phyloP scores from a whole-genome alignment of 2,329 filamentous ascomycete genomes.

The Periconia digitata region DNA sequence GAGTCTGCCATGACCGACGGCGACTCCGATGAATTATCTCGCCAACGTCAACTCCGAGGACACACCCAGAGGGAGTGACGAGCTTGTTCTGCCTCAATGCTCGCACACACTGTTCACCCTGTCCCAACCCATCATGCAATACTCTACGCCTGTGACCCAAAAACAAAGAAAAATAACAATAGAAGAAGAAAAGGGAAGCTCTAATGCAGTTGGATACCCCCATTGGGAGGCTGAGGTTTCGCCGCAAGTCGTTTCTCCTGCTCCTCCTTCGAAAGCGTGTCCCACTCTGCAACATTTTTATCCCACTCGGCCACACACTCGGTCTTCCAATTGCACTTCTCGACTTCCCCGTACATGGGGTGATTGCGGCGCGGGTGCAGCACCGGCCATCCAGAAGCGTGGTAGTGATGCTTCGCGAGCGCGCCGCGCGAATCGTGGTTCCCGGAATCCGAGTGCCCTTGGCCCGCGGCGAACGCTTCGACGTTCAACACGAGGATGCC shows the following conservation, averaged over 20 bases:
- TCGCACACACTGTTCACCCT: too few relatives aligned
- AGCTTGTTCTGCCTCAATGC: too few relatives aligned
- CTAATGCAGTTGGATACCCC: not conserved
- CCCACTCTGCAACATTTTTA: conserved; percentile 62
- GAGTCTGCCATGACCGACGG: not conserved
- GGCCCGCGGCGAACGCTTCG: conserved; percentile 71
- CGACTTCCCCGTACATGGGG: conserved; percentile 69
- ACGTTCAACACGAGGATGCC: conserved; percentile 69
- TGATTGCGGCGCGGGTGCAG: conserved; percentile 67
- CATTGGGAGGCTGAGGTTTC: conserved; percentile 22
- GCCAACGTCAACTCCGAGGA: too few relatives aligned
- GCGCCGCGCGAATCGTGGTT: conserved; percentile 68
- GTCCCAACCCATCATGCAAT: not conserved
- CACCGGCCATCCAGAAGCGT: conserved; percentile 71
- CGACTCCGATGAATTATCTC: not conserved
- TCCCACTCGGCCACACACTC: conserved; percentile 69
- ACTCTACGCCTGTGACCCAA: not conserved
- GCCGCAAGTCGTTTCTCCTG: conserved; percentile 54
- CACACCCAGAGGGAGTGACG: too few relatives aligned
- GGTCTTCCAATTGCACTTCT: conserved; percentile 69
- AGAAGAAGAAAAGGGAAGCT: not conserved
- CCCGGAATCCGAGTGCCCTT: conserved; percentile 72
- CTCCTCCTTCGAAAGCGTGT: conserved; percentile 60
- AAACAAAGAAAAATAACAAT: not conserved
- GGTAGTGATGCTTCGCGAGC: conserved; percentile 73